Base-by-base conservation (phyloP, 805 yeast genomes). In the Starmerella etchellsii region DNA sequence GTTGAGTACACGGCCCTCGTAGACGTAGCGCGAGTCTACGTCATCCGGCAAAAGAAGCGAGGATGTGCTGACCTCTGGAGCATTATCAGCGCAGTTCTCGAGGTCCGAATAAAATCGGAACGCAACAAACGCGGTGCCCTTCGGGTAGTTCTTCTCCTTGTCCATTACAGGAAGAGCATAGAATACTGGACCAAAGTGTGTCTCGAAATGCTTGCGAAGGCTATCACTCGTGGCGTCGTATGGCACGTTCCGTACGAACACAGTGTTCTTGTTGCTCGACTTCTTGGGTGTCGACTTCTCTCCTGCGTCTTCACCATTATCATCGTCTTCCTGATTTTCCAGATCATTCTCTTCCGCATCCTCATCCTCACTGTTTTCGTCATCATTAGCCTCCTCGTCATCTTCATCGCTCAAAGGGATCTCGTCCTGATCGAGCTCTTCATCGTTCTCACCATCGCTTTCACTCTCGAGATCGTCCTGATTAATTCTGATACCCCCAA, bases 81-180 rank as follows among this genome's bases (percentile, higher is more conserved):
- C 95, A 53, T 75, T 70, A 4, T 67, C 66, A 27, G 87, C 57
- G 63, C 96, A 87, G 39, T 71, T 69, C 25, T 69, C 68, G 53
- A 74, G 81, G 3, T 80, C 73, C 4, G 69, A 75, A 40, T 72
- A 73, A 19, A 69, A 64, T 37, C 59, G 61, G 57, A 91, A 91
- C 0, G 95, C 94, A 32, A 91, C 94, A 58, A 91, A 91, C 0
- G 95, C 98, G 1, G 95, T 80, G 47, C 98, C 98, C 58, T 71
- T 81, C 11, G 97, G 88, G 45, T 82, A 65, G 5, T 93, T 94
- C 2, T 94, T 77, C 41, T 68, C 79, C 55, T 68, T 81, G 55
- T 91, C 98, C 47, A 79, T 68, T 13, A 91, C 98, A 0, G 97
- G 95, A 34, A 91, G 68, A 1, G 98, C 98, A 58, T 85, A 91